These are phyloP conservation scores for Aplosporella prunicola DNA, from an alignment of 2,329 filamentous ascomycete genomes.

Conservation along the genomic window DNA sequence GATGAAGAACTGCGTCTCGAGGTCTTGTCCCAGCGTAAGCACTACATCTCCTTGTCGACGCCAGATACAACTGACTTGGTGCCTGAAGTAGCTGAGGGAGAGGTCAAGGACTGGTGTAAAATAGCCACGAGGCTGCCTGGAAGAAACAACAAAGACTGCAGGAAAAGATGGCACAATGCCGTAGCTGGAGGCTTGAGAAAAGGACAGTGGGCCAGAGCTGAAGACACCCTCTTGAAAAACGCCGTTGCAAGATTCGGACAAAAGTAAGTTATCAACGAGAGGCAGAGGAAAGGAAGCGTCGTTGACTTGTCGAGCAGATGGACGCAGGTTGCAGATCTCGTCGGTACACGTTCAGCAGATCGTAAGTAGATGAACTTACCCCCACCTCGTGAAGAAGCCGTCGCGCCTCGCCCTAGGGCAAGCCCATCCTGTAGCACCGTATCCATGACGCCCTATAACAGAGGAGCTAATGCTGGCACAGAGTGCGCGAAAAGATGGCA, in stretches of 20 bases:
- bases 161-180: constrained; percentile 36
- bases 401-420: no score
- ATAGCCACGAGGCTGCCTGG: constrained; percentile 30
- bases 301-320: constrained; percentile 23
- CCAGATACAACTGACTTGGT: no score
- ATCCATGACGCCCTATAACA: neutral
- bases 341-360: constrained; percentile 31
- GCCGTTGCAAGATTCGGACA: constrained; percentile 30
- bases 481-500: constrained; percentile 42
- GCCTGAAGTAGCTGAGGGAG: no score
- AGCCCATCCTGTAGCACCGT: no score
- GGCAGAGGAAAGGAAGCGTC: neutral
- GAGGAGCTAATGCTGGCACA: constrained; percentile 15
- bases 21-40: no score
- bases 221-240: constrained; percentile 24
- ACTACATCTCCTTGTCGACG: no score
- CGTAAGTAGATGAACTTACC: constrained; percentile 21
- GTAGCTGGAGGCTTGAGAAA: constrained; percentile 31
- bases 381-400: neutral
- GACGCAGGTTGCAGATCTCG: constrained; percentile 33
- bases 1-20: constrained; percentile 29
- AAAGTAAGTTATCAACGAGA: constrained; percentile 18
- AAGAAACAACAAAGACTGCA: constrained; percentile 37
- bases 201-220: constrained; percentile 31
- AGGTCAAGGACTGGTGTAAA: constrained; percentile 30